These are phyloP conservation scores for Hypsizygus marmoreus DNA, from an alignment of 768 basidiomycete genomes.

Conservation along the genomic window DNA sequence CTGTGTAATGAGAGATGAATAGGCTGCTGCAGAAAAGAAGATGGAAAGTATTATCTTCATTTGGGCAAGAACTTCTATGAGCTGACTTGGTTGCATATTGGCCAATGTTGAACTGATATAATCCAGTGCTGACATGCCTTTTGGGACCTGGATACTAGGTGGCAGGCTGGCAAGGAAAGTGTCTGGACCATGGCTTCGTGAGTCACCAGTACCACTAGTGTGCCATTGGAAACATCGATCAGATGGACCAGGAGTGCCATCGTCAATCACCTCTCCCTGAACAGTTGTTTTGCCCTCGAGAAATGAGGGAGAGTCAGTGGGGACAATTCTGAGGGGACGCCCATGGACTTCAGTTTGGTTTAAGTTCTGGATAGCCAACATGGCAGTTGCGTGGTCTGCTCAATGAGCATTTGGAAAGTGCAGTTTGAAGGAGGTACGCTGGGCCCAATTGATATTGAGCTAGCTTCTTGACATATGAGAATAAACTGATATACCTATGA, in stretches of 20 bases:
- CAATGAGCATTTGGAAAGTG: constrained; percentile 12
- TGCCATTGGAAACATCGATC: constrained; percentile 59
- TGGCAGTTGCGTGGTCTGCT: constrained; percentile 92
- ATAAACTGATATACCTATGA: constrained; percentile 68
- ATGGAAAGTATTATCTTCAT: constrained; percentile 78
- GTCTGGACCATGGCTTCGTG: constrained; percentile 43
- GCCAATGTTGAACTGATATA: constrained; percentile 86
- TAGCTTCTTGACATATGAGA: constrained; percentile 23
- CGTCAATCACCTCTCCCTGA: constrained; percentile 77
- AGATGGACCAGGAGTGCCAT: constrained; percentile 55
- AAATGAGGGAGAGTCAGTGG: constrained; percentile 91
- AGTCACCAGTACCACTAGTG: constrained; percentile 42
- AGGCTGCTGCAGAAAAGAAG: constrained; percentile 6
- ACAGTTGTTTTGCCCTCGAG: constrained; percentile 90
- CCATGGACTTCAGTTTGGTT: constrained; percentile 93
- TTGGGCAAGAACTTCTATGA: constrained; percentile 94
- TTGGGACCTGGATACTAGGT: constrained; percentile 70
- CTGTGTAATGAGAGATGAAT: constrained; percentile 34
- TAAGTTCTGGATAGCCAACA: constrained; percentile 93
- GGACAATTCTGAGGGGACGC: constrained; percentile 88
- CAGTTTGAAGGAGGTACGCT: constrained; percentile 16
- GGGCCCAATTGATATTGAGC: constrained; percentile 35
- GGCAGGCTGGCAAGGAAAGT: constrained; percentile 72
- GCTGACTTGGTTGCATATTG: constrained; percentile 76
- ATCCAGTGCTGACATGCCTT: constrained; percentile 74